Base-by-base conservation (phyloP, 2,329 filamentous ascomycete species). In the Aspergillus puulaauensis region DNA sequence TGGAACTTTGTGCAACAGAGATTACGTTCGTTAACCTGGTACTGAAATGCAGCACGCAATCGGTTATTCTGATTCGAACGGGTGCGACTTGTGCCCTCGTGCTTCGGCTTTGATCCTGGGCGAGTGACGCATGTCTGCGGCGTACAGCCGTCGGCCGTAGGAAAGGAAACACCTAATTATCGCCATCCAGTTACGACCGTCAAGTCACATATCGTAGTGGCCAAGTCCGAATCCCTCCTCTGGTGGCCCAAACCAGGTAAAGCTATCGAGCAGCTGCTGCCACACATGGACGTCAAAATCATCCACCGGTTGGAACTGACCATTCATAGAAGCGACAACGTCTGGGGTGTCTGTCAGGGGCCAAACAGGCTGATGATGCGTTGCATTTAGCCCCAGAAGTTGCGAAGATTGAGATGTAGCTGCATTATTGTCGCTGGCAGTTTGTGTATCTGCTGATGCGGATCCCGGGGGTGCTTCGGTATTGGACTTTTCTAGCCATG, bases 401-500 rank as follows among this genome's bases (percentile, higher is more conserved):
- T 31, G 35, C 15, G 15, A 37, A 37, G 35, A 37, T n/a, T 37
- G 35, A 37, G 15, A 3, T 37, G 9, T n/a, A n/a, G 35, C 14
- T 15, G 14, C 35, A 37, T 12, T 37, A 31, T 31, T 31, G 19
- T 27, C 43, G 5, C 23, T 4, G 33, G 14, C 24, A 8, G n/a
- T 17, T 21, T n/a, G 12, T 4, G 14, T 2, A 7, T 37, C 17
- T 4, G 12, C 6, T 35, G 27, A 35, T 9, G 8, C 11, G 11
- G n/a, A 11, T 12, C 7, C 15, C 12, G 3, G 5, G 3, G 9
- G 17, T 14, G 35, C 12, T n/a, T 48, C 9, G 17, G n/a, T n/a
- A 33, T 21, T 50, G 6, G 45, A 33, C 33, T 35, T 58, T 37
- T 57, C 47, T 21, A 61, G 21, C 54, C 59, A 61, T 15, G 46